Conservation (phyloP, 2,329 filamentous ascomycete genomes). For the Pseudogymnoascus sp. region DNA sequence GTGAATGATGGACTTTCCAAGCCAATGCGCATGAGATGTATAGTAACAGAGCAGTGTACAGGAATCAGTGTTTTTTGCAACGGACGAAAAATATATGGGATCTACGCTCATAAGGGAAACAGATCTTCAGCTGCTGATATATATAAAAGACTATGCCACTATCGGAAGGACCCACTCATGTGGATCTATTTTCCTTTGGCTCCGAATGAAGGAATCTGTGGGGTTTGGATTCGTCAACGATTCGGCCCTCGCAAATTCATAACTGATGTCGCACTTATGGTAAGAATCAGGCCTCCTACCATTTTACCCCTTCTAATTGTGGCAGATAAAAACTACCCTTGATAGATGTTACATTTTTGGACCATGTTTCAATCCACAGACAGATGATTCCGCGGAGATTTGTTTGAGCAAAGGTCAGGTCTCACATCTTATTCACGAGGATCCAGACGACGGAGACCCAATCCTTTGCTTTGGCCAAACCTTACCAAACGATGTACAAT, state of each 20-base stretch:
- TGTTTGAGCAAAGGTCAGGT: slow-evolving; percentile 4
- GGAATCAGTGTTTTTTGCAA: slow-evolving; percentile 8
- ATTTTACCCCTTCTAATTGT: not conserved
- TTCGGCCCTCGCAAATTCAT: not conserved
- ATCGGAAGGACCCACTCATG: not conserved
- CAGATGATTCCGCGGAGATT: not conserved
- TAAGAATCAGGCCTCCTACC: not conserved
- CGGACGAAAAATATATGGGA: slow-evolving; percentile 2
- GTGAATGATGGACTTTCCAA: not conserved
- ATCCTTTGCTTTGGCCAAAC: slow-evolving; percentile 10
- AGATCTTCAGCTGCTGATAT: not conserved
- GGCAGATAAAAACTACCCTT: slow-evolving; percentile 1
- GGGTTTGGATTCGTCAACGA: not conserved
- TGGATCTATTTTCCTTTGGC: slow-evolving; percentile 10
- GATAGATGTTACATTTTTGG: not conserved
- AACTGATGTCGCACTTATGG: not conserved
- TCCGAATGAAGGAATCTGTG: not conserved
- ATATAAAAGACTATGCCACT: not conserved
- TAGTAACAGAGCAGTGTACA: not conserved
- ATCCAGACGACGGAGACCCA: slow-evolving; percentile 7
- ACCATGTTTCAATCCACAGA: not conserved
- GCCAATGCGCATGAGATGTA: slow-evolving; percentile 9
- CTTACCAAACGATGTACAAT: not conserved
- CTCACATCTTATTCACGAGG: slow-evolving; percentile 6
- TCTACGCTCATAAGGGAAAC: slow-evolving; percentile 2